Percentiles rank a stretch among this genome's conserved stretches.
Conservation (phyloP, 2,329 filamentous ascomycete species). For the Trichoderma sp. region DNA sequence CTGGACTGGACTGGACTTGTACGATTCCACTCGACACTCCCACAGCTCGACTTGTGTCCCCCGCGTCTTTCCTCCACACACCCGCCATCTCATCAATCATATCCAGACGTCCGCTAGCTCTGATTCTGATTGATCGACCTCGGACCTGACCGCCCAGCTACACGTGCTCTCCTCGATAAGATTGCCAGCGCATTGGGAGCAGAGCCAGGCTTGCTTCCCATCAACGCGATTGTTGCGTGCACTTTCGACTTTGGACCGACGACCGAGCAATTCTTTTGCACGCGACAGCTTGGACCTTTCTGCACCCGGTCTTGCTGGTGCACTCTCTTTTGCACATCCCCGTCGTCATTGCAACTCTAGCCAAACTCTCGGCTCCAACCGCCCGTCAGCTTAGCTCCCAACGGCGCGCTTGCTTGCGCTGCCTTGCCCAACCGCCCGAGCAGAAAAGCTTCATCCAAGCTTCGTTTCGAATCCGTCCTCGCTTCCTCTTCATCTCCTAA, state of each 20-base stretch:
- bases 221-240: background rate
- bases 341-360: background rate
- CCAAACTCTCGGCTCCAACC: constrained; percentile 3
- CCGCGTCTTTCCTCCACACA: background rate
- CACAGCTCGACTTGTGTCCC: background rate
- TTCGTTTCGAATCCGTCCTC: background rate
- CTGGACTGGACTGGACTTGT: background rate
- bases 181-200: constrained; percentile 10
- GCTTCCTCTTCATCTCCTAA: background rate
- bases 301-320: background rate
- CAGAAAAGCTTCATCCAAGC: constrained; percentile 1
- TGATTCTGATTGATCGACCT: constrained; percentile 8
- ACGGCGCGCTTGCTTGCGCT: constrained; percentile 17
- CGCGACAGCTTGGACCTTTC: background rate
- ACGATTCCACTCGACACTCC: background rate
- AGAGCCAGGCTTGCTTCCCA: background rate
- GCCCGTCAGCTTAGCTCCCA: background rate
- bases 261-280: background rate
- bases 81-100: background rate
- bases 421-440: background rate
- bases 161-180: constrained; percentile 14
- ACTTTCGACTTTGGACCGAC: background rate
- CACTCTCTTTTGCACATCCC: background rate
- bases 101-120: constrained; percentile 1
- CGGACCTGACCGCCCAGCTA: constrained; percentile 14